Evolutionary conservation across 495 filamentous ascomycete genomes (phyloP), one percentile per base, ranked within the genome.

Genomic region (Ramalina intermedia): DNA sequence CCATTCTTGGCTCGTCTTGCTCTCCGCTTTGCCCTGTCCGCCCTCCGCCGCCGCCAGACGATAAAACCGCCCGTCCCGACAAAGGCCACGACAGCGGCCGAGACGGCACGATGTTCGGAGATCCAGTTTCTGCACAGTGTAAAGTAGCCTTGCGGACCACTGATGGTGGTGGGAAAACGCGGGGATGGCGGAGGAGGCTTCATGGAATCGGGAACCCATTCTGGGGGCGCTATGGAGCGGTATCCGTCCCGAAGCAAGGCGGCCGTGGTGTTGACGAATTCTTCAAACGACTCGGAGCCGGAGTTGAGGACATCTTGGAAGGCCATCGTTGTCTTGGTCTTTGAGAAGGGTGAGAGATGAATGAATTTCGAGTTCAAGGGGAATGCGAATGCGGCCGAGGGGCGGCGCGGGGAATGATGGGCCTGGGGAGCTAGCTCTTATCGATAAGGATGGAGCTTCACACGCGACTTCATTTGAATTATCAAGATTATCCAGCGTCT

Each of bases 1-100:
- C 91, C 91, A 68, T 86, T 94, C 13, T 73, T 70, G 6, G 84
- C 83, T 24, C 83, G 74, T 61, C 69, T 75, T 8, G 89, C 91
- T 52, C 84, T 77, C 53, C 88, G 73, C 56, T 81, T 79, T 62
- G 78, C 81, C 6, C 72, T 69, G 53, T 73, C 62, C 9, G 71
- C 61, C 45, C 71, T 79, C 53, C 72, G 80, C 45, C 67, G 77
- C 45, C 78, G 71, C 56, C 79, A 81, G 20, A 80, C 66, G 49
- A 83, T 66, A 44, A 82, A 81, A n/a, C 71, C 74, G 2, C 75
- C 71, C 17, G 81, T 82, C 20, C 85, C 82, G 37, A 84, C 62
- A 47, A 80, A 81, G 4, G 85, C 67, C 9, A 87, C 64, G 6
- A 85, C 62, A 4, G 81, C 77, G 7, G 81, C 78, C 3, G 78